Base-by-base conservation (phyloP, 1,284 basidiomycete species). In the Trichosporon coremiiforme region DNA sequence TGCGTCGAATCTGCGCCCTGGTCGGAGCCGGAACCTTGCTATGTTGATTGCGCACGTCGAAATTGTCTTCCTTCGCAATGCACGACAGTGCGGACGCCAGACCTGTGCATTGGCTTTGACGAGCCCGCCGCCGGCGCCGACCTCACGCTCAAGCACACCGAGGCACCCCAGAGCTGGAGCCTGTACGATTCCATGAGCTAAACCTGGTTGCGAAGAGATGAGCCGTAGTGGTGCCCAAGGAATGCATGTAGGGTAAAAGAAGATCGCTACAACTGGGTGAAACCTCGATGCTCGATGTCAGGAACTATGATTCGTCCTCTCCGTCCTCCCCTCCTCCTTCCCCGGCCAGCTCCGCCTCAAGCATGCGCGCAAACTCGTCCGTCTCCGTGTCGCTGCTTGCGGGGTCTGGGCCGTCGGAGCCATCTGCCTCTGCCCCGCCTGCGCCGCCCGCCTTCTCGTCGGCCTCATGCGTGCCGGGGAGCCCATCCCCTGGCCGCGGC, bases 321-420 rank as follows among this genome's bases (percentile, higher is more conserved):
- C 33, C 33, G 3, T 33, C 36, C 6, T 12, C 36, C 8, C 10
- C 36, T 2, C 10, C 10, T n/a, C 35, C n/a, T 22, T 41, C 53
- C 10, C 64, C 68, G 15, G 60, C 68, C 53, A 70, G 31, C 22
- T 53, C 64, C 4, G 65, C 63, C 31, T 41, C 8, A 8, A 73
- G 70, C 77, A 81, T 74, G 68, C 71, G 66, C 33, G 79, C 79
- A 74, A 81, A 81, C 65, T 80, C 79, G 22, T 81, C 78, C 35
- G 71, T 74, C 1, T 76, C 76, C 5, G 17, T 69, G 9, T 47
- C 66, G 33, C 31, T 68, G 57, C 57, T 60, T 12, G 31, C 66
- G 12, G 38, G 31, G 35, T 33, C 38, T 22, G 57, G 60, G 33
- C 20, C 47, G 3, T 53, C 47, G 8, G 47, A n/a, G 7, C 47